A percentile compares a stretch with the other conserved stretches of the same genome.
Evolutionary conservation across 371 early-diverging fungal genomes (phyloP).

Genomic region (Lichtheimia ramosa): DNA sequence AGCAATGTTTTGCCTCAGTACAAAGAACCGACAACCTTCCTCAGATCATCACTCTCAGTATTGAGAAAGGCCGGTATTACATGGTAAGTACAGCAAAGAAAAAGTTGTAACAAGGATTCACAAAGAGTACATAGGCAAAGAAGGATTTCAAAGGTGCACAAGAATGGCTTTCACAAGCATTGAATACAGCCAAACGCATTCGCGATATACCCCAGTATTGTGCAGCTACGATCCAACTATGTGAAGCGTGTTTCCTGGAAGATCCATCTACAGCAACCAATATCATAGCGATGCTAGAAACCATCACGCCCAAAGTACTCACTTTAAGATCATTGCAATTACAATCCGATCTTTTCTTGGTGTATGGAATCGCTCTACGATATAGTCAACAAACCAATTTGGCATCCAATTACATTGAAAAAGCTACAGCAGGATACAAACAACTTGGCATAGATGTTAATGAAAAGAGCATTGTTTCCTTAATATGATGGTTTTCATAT

Average conservation of each 20-base stretch:
- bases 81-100: neutral
- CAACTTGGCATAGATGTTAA: neutral
- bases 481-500: neutral
- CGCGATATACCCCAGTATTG: slow-evolving; percentile 20
- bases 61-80: neutral
- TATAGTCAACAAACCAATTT: neutral
- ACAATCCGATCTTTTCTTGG: slow-evolving; percentile 18
- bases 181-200: slow-evolving; percentile 3
- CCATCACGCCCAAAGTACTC: slow-evolving; percentile 11
- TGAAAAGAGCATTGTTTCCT: too few species aligned
- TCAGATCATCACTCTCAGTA: slow-evolving; percentile 1
- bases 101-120: too few species aligned
- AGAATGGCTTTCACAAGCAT: slow-evolving; percentile 17
- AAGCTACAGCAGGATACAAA: slow-evolving; percentile 5
- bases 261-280: slow-evolving; percentile 6
- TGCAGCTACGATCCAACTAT: slow-evolving; percentile 14
- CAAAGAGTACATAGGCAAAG: slow-evolving; percentile 10
- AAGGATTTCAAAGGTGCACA: slow-evolving; percentile 14
- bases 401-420: slow-evolving; percentile 6
- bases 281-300: neutral
- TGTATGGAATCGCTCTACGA: slow-evolving; percentile 13
- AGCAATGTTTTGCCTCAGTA: neutral
- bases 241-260: slow-evolving; percentile 13
- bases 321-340: slow-evolving; percentile 16
- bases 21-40: neutral